Percentiles rank a stretch among this genome's conserved stretches.
Evolutionary conservation across 2,329 filamentous ascomycete genomes (phyloP).

Genomic region (Pseudogymnoascus sp.): DNA sequence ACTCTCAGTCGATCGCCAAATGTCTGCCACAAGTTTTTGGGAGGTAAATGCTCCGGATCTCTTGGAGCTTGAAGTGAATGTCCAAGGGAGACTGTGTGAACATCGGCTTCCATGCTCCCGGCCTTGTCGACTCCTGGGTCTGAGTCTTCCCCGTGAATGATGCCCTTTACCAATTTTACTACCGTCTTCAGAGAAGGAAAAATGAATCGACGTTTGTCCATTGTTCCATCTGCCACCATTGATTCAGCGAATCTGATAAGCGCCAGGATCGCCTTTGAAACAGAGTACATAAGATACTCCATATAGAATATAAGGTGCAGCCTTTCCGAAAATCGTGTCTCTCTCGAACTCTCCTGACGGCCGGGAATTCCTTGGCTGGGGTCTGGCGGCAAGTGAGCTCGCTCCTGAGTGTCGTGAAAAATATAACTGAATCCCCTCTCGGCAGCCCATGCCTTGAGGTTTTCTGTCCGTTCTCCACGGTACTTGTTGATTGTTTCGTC

Average conservation of each 20-base stretch:
- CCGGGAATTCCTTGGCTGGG: constrained; percentile 40
- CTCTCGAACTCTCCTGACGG: constrained; percentile 32
- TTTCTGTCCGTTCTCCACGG: constrained; percentile 41
- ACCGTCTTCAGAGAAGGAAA: constrained; percentile 54
- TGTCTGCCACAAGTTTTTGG: constrained; percentile 50
- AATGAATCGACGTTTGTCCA: constrained; percentile 52
- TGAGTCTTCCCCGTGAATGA: constrained; percentile 45
- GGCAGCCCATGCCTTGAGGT: constrained; percentile 42
- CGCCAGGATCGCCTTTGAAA: constrained; percentile 51
- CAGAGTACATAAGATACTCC: constrained; percentile 55
- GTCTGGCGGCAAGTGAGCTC: background rate
- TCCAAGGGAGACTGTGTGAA: constrained; percentile 48
- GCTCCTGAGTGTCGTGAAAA: constrained; percentile 13
- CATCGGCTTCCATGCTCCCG: constrained; percentile 40
- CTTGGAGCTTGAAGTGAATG: constrained; percentile 50
- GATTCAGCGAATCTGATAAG: constrained; percentile 59
- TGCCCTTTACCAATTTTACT: constrained; percentile 52
- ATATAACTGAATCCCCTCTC: constrained; percentile 31
- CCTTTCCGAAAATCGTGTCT: constrained; percentile 49
- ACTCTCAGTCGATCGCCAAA: constrained; percentile 51
- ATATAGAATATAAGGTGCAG: constrained; percentile 62
- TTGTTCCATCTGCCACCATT: constrained; percentile 53
- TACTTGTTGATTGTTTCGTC: constrained; percentile 46
- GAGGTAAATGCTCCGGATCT: constrained; percentile 66
- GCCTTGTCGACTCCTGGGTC: constrained; percentile 40